Percentiles rank a stretch among this genome's conserved stretches.
Evolutionary conservation across 1,139 yeast species (phyloP).

Genomic region (Hemisphaericaspora xylofermentans): DNA sequence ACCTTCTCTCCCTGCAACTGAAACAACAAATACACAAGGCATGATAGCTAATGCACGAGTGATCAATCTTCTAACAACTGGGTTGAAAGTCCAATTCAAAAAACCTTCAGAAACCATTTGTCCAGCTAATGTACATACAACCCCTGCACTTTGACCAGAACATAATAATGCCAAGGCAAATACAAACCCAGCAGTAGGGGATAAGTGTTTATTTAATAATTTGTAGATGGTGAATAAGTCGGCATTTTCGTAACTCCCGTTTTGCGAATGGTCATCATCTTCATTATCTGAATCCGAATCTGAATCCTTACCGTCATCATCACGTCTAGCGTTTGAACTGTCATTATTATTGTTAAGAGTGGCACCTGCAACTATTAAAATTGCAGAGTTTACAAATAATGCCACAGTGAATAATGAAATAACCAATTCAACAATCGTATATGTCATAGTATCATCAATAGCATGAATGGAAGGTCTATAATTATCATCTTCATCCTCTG

Average conservation of each 20-base stretch:
- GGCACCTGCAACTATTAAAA: conserved; percentile 74
- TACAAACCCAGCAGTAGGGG: conserved; percentile 89
- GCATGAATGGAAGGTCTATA: conserved; percentile 70
- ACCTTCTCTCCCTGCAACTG: conserved; percentile 81
- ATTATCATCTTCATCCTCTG: conserved; percentile 24
- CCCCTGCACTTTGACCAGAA: conserved; percentile 98
- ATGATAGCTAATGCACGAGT: conserved; percentile 84
- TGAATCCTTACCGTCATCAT: conserved; percentile 53
- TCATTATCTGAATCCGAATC: conserved; percentile 43
- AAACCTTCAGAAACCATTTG: conserved; percentile 97
- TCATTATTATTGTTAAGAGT: conserved; percentile 39
- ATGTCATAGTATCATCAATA: conserved; percentile 63
- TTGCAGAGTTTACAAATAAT: conserved; percentile 76
- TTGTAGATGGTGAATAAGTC: conserved; percentile 85
- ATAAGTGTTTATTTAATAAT: conserved; percentile 67
- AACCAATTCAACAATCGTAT: conserved; percentile 64
- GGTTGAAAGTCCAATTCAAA: conserved; percentile 78
- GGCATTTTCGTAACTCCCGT: conserved; percentile 44
- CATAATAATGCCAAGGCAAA: conserved; percentile 90
- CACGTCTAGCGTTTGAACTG: conserved; percentile 8
- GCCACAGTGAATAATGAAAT: conserved; percentile 74
- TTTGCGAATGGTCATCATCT: conserved; percentile 45
- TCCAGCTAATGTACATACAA: conserved; percentile 96
- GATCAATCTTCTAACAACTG: conserved; percentile 79
- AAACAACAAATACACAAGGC: conserved; percentile 83